Conservation (phyloP, 257 asterid genomes). For the Nicotiana benthamiana region DNA sequence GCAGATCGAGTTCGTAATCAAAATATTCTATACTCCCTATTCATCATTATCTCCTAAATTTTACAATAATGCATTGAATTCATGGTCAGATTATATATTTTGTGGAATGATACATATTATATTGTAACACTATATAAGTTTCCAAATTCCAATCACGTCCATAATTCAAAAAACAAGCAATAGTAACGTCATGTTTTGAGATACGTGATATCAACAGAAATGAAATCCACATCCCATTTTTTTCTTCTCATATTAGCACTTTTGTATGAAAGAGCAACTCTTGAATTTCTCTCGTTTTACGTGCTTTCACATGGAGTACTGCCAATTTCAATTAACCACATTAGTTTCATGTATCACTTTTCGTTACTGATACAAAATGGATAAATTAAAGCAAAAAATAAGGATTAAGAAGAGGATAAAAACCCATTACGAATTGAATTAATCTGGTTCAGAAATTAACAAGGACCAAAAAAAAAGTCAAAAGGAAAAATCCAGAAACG, state of each 20-base stretch:
- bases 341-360: not conserved
- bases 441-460: too few species aligned
- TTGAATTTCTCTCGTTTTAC: not conserved
- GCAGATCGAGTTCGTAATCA: not conserved
- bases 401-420: too few species aligned
- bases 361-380: too few species aligned
- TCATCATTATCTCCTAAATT: not conserved
- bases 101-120: not conserved
- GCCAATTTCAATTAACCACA: not conserved
- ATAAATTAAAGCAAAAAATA: too few species aligned
- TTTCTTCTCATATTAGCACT: not conserved
- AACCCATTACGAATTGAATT: too few species aligned
- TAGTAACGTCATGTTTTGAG: too few species aligned
- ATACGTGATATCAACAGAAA: not conserved
- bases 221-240: not conserved
- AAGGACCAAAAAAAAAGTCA: too few species aligned
- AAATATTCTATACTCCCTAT: not conserved
- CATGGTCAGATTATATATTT: not conserved
- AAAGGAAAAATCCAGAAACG: too few species aligned
- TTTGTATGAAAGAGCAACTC: too few species aligned
- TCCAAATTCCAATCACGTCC: not conserved
- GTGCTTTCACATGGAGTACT: not conserved
- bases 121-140: not conserved
- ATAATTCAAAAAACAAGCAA: not conserved
- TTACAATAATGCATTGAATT: not conserved